Evolutionary conservation across 495 filamentous ascomycete species (phyloP).

Genomic region (Talaromyces nanjingensis): DNA sequence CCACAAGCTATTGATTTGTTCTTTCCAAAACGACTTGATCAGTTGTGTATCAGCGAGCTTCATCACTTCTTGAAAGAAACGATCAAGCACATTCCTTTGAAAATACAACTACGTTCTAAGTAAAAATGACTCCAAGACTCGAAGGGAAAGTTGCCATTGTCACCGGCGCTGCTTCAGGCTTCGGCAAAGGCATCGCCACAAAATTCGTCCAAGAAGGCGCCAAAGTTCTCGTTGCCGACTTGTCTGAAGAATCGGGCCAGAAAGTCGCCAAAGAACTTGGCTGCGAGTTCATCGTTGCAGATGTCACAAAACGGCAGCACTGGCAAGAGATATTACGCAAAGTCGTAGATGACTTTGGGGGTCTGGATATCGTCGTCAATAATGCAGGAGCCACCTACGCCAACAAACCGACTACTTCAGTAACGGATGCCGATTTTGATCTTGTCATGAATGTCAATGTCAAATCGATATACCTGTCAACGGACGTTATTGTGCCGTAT

Average conservation of each 20-base stretch:
- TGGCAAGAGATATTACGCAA: conserved; percentile 19
- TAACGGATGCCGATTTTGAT: conserved; percentile 56
- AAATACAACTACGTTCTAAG: background rate
- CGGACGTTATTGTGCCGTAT: conserved; percentile 47
- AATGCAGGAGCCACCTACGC: conserved; percentile 28
- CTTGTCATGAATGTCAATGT: conserved; percentile 50
- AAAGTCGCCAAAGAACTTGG: conserved; percentile 17
- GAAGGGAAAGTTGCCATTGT: conserved; percentile 47
- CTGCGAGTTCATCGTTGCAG: conserved; percentile 17
- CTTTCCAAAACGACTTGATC: background rate
- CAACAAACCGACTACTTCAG: conserved; percentile 42
- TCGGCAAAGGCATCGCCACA: conserved; percentile 44
- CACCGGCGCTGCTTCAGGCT: conserved; percentile 40
- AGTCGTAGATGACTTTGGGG: conserved; percentile 20
- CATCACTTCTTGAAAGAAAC: background rate
- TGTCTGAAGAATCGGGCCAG: conserved; percentile 26
- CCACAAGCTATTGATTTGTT: background rate
- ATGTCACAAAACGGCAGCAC: conserved; percentile 20
- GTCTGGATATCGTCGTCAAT: conserved; percentile 33
- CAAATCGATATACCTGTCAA: conserved; percentile 50
- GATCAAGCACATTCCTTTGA: background rate
- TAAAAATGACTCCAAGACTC: conserved; percentile 19
- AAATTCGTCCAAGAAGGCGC: conserved; percentile 47
- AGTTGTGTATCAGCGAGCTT: background rate
- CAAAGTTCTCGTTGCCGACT: conserved; percentile 46